Percentiles rank a stretch among this genome's conserved stretches.
Evolutionary conservation across 768 basidiomycete species (phyloP).

Genomic region (Gymnopilus junonius): DNA sequence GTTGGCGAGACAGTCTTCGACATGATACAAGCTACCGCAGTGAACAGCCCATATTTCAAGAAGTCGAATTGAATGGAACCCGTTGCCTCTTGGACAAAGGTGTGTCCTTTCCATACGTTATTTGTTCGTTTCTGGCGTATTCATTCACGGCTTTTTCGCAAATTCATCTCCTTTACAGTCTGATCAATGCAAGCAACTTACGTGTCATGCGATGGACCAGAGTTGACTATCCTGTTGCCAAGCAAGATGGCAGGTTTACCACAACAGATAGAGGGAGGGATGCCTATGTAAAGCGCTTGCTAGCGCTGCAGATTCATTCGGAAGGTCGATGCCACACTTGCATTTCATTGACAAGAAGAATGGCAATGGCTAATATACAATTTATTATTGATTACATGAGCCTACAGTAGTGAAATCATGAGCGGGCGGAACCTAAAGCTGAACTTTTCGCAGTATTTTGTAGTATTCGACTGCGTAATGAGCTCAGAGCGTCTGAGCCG

Average conservation of each 20-base stretch:
- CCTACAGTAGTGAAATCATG: background rate
- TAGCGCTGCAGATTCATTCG: background rate
- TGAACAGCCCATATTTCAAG: constrained; percentile 86
- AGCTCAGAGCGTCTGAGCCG: constrained; percentile 28
- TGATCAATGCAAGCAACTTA: background rate
- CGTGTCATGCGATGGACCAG: background rate
- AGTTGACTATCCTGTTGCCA: background rate
- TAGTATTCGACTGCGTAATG: constrained; percentile 60
- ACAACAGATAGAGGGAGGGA: background rate
- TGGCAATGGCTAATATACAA: background rate
- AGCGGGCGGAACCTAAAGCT: background rate
- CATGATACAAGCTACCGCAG: constrained; percentile 80
- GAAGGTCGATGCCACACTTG: background rate
- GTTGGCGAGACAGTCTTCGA: constrained; percentile 92
- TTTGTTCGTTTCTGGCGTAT: background rate
- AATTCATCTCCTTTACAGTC: background rate
- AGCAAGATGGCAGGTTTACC: background rate
- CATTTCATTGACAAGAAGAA: background rate
- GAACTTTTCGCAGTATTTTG: constrained; percentile 52
- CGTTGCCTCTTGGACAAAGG: too few relatives aligned
- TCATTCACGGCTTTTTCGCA: background rate
- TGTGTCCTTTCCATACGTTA: background rate
- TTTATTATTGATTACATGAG: background rate
- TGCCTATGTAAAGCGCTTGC: background rate
- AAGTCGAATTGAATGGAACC: constrained; percentile 38